Base-by-base conservation (phyloP, 2,329 filamentous ascomycete genomes). In the Colletotrichum agaves region DNA sequence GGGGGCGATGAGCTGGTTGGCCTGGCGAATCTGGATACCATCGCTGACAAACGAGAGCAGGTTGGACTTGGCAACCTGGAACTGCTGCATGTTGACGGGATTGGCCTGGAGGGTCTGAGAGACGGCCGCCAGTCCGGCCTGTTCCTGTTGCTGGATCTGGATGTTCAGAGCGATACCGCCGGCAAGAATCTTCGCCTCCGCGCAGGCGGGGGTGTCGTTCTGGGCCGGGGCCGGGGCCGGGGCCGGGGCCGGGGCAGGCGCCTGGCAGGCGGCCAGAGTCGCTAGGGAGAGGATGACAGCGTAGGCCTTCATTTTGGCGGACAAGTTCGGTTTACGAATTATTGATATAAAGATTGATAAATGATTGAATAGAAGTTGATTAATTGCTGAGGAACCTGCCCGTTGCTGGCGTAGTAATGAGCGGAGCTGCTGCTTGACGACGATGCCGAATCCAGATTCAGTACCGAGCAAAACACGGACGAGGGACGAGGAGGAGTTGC, bases 61-160 rank as follows among this genome's bases (percentile, higher is more conserved):
- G 27, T 67, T 69, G 49, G 67, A 67, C 59, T 69, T 69, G 63
- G 67, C 67, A 19, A 61, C 53, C 67, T 69, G 63, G 41, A 69
- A 69, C 41, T 69, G 63, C 46, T 67, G 63, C 39, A 55, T 56
- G 27, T 69, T 67, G 53, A 50, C 43, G 4, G 67, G 67, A 15
- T 67, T 67, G 8, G 58, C 58, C 63, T 59, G 53, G 3, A 69
- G 63, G 2, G 63, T 35, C 39, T 69, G 53, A n/a, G 50, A 52
- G 19, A 69, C 63, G 31, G 63, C 58, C 5, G 60, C 55, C 39
- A 62, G 52, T 4, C 67, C 46, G 6, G 43, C 50, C 5, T 63
- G 63, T 58, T 69, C 67, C 53, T 67, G 63, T 13, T 67, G 63
- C 63, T 69, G 67, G 11, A 69, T 41, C 57, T 43, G 58, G 47